Evolutionary conservation across 352 stramenopile species (phyloP).

Genomic region (Pelagophyceae sp.): DNA sequence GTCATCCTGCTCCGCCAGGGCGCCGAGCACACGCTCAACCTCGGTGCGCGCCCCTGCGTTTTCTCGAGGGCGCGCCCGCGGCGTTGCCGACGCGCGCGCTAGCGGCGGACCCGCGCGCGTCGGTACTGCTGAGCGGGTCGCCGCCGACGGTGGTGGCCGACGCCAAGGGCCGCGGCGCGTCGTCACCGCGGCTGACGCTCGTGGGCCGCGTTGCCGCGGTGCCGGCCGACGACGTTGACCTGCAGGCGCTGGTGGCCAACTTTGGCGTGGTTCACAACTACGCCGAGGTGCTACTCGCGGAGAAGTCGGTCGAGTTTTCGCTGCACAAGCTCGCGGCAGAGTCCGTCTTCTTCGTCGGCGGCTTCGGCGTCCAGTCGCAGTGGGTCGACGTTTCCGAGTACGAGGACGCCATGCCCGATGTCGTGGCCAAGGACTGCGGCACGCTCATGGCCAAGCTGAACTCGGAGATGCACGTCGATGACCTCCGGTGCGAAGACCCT

Average conservation of each 20-base stretch:
- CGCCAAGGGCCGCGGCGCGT: slow-evolving; percentile 42
- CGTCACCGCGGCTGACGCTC: slow-evolving; percentile 54
- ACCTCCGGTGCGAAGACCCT: slow-evolving; percentile 29
- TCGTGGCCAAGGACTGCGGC: slow-evolving; percentile 58
- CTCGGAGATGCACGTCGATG: slow-evolving; percentile 31
- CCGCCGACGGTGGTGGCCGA: neutral
- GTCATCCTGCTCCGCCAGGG: slow-evolving; percentile 70
- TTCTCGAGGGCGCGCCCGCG: slow-evolving; percentile 21
- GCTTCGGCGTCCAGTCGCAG: slow-evolving; percentile 66
- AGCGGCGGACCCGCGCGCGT: neutral
- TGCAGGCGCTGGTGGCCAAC: slow-evolving; percentile 50
- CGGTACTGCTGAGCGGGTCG: neutral
- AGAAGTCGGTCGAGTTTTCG: slow-evolving; percentile 60
- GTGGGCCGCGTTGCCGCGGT: slow-evolving; percentile 49
- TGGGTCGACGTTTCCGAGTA: slow-evolving; percentile 66
- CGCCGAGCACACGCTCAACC: slow-evolving; percentile 69
- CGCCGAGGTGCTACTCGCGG: slow-evolving; percentile 58
- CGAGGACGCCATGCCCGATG: slow-evolving; percentile 53
- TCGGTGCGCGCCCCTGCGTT: slow-evolving; percentile 40
- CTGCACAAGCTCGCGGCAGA: slow-evolving; percentile 59
- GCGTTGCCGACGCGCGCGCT: slow-evolving; percentile 38
- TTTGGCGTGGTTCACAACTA: slow-evolving; percentile 68
- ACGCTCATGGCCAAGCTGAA: slow-evolving; percentile 43
- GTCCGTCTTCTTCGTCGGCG: slow-evolving; percentile 69
- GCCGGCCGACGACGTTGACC: slow-evolving; percentile 35